These are phyloP conservation scores for Boletellus ananas DNA, from an alignment of 768 basidiomycete species.

Conservation along the genomic window DNA sequence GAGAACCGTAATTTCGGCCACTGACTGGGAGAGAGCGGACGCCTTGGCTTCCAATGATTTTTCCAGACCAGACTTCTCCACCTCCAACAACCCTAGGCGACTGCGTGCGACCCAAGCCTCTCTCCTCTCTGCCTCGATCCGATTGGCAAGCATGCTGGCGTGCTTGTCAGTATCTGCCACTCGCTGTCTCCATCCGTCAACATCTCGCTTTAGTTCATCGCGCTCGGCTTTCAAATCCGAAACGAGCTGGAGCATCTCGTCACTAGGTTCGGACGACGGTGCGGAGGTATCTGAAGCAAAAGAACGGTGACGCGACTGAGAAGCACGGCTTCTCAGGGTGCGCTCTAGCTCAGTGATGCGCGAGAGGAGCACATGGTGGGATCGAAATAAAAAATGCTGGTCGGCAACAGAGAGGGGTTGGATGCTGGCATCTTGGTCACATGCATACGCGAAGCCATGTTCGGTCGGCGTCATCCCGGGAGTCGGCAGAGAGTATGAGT, in stretches of 20 bases:
- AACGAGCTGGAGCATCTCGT: conserved; percentile 75
- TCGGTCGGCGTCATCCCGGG: conserved; percentile 73
- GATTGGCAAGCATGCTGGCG: conserved; percentile 55
- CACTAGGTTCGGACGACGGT: conserved; percentile 49
- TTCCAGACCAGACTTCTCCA: conserved; percentile 59
- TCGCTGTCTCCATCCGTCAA: conserved; percentile 80
- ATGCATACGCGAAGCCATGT: conserved; percentile 36
- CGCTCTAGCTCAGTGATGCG: conserved; percentile 81
- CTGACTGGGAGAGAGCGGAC: conserved; percentile 27
- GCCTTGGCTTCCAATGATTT: conserved; percentile 41
- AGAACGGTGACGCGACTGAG: conserved; percentile 50
- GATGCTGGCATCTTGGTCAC: conserved; percentile 14
- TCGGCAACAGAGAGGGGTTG: conserved; percentile 65
- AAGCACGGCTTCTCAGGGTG: conserved; percentile 44
- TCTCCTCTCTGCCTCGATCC: conserved; percentile 73
- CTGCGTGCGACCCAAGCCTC: conserved; percentile 86
- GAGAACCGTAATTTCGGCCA: conserved; percentile 25
- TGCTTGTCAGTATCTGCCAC: conserved; percentile 76
- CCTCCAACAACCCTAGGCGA: conserved; percentile 57
- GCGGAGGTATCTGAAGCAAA: conserved; percentile 42
- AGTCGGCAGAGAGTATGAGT: conserved; percentile 55
- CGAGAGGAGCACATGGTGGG: conserved; percentile 76
- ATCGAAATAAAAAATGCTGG: conserved; percentile 83
- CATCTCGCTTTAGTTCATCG: conserved; percentile 84
- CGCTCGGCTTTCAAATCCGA: conserved; percentile 82